Evolutionary conservation across 345 rosid species (phyloP), one percentile per base, ranked within the genome.

Genomic region (Murraya koenigii): DNA sequence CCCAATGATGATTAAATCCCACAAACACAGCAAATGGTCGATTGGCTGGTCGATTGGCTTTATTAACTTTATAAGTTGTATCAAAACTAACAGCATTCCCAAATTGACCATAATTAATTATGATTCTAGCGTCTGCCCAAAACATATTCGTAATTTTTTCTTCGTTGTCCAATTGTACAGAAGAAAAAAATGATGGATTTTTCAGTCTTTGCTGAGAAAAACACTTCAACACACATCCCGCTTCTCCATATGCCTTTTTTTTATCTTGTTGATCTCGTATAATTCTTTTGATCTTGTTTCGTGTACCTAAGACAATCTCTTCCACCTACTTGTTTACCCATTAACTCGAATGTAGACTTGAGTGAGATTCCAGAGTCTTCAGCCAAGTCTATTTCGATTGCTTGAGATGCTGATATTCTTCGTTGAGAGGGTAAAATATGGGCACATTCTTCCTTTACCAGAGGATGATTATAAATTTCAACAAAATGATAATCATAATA

Each of bases 91-190:
- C 28, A 5, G 60, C 62, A 39, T 74, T 75, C 2, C 73, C 67
- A 55, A 80, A 80, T n/a, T 11, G 62, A 25, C 30, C 56, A 66
- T 62, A 80, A 36, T 80, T 39, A 13, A 63, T 60, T 1, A 9
- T 71, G 70, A 77, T 75, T 39, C 66, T 54, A 25, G 67, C 59
- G 54, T 75, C 28, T 6, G 15, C 61, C 62, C 67, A 80, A 10
- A 80, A 79, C 0, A n/a, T n/a, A 66, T 72, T 79, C 19, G 55
- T 77, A 23, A 69, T 30, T 69, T 3, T 77, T 61, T 69, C 69
- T 6, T 44, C 33, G 28, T 22, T 44, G 25, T 59, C 52, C 8
- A 69, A 54, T 44, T 77, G 60, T n/a, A 68, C n/a, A 35, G 60
- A 49, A 39, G 32, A 30, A 25, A 44, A 41, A 56, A 77, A n/a